phyloP scores from a whole-genome alignment of 2,329 filamentous ascomycete genomes.

The Apiospora pterosperma region DNA sequence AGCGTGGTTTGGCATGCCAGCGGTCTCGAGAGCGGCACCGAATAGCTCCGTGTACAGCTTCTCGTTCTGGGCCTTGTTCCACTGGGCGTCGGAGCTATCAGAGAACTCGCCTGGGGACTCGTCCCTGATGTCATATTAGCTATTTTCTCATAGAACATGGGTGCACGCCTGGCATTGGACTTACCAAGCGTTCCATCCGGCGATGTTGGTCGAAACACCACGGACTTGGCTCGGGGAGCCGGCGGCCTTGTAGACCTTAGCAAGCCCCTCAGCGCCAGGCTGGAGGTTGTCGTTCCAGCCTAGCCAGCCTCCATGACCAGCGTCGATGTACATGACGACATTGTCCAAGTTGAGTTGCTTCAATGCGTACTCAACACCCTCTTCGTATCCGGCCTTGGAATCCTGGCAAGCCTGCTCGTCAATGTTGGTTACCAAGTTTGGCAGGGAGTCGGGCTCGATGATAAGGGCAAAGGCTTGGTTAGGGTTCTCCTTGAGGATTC shows the following conservation, averaged over 20 bases:
- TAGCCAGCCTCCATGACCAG: conserved; percentile 58
- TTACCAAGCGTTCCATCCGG: conserved; percentile 53
- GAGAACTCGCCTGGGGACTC: conserved; percentile 28
- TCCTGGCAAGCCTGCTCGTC: conserved; percentile 46
- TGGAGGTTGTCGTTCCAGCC: conserved; percentile 55
- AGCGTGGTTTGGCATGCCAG: conserved; percentile 40
- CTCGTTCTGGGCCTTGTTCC: conserved; percentile 52
- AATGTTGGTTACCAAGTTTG: conserved; percentile 57
- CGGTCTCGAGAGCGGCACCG: conserved; percentile 55
- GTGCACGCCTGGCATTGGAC: background rate
- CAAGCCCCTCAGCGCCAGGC: conserved; percentile 46
- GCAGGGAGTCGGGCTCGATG: conserved; percentile 55
- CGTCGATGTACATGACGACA: conserved; percentile 57
- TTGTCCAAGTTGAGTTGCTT: conserved; percentile 53
- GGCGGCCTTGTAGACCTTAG: conserved; percentile 48
- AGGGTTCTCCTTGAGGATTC: conserved; percentile 40
- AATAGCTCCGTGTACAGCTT: conserved; percentile 63
- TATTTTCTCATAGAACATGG: background rate
- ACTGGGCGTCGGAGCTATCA: conserved; percentile 33
- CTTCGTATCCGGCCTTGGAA: conserved; percentile 45
- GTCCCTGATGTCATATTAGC: conserved; percentile 19
- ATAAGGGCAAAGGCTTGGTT: conserved; percentile 44
- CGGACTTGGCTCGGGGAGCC: conserved; percentile 50
- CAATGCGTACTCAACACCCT: conserved; percentile 50
- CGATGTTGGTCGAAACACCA: conserved; percentile 55